Conservation (phyloP, 192 early-diverging fungal species). For the Umbelopsis isabellina region DNA sequence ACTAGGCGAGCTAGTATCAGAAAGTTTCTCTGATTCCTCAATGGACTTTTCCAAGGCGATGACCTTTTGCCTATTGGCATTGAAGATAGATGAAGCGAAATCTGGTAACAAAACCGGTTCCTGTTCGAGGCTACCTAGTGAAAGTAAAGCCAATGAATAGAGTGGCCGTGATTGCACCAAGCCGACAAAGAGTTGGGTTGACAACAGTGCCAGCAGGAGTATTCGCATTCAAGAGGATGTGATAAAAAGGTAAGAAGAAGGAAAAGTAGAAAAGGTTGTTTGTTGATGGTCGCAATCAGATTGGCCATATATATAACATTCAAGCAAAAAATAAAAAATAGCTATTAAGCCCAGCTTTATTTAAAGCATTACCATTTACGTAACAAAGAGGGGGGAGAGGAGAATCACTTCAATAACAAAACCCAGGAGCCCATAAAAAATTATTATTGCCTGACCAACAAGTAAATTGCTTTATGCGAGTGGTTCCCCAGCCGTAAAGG, state of each 20-base stretch:
- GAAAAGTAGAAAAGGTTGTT: neutral
- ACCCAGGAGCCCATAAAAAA: too few species aligned
- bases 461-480: too few species aligned
- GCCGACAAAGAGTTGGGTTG: neutral
- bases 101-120: constrained; percentile 10
- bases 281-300: too few species aligned
- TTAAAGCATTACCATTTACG: too few species aligned
- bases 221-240: neutral
- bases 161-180: constrained; percentile 16
- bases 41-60: neutral
- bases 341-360: too few species aligned
- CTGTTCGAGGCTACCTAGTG: constrained; percentile 10
- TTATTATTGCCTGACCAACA: too few species aligned
- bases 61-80: constrained; percentile 7
- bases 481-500: too few species aligned
- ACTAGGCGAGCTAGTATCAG: neutral
- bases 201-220: constrained; percentile 14
- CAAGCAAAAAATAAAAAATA: too few species aligned
- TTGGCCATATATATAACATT: too few species aligned
- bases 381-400: too few species aligned
- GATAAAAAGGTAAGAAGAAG: neutral
- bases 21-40: neutral
- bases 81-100: constrained; percentile 1
- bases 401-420: too few species aligned
- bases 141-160: constrained; percentile 3